Evolutionary conservation across 345 rosid genomes (phyloP).

Genomic region (Arabidopsis suecica): DNA sequence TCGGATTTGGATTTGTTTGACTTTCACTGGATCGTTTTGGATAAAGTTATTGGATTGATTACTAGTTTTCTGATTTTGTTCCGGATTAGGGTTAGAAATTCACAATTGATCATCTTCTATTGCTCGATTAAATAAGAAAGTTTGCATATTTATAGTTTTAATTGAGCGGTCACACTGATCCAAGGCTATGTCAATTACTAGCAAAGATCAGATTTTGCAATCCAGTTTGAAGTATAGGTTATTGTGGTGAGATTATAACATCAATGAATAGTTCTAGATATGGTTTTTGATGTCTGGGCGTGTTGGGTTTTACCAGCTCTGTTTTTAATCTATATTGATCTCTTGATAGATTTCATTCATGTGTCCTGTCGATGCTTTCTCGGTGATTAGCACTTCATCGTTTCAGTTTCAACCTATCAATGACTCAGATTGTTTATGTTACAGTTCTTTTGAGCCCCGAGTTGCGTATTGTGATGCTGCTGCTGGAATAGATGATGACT

Average conservation of each 20-base stretch:
- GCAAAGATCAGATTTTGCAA: background rate
- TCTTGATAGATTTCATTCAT: conserved; percentile 9
- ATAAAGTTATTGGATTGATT: conserved; percentile 21
- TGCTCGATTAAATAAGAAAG: background rate
- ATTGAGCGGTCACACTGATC: background rate
- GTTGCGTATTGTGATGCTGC: conserved; percentile 93
- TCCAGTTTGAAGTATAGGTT: background rate
- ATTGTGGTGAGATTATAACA: background rate
- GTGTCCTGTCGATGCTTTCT: background rate
- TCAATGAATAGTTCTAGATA: background rate
- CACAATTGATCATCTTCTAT: background rate
- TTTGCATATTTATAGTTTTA: background rate
- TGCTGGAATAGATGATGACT: conserved; percentile 62
- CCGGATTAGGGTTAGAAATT: conserved; percentile 14
- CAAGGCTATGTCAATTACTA: background rate
- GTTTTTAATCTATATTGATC: conserved; percentile 12
- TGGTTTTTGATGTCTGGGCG: background rate
- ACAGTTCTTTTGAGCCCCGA: conserved; percentile 60
- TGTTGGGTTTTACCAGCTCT: background rate
- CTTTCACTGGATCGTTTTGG: conserved; percentile 31
- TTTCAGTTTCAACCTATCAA: too few relatives aligned
- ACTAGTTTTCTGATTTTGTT: background rate
- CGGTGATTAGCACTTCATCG: background rate
- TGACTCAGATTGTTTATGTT: conserved; percentile 26
- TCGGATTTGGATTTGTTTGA: conserved; percentile 29